Percentiles rank a stretch among this genome's conserved stretches.
Evolutionary conservation across 768 basidiomycete genomes (phyloP).

Genomic region (Zangia roseola): DNA sequence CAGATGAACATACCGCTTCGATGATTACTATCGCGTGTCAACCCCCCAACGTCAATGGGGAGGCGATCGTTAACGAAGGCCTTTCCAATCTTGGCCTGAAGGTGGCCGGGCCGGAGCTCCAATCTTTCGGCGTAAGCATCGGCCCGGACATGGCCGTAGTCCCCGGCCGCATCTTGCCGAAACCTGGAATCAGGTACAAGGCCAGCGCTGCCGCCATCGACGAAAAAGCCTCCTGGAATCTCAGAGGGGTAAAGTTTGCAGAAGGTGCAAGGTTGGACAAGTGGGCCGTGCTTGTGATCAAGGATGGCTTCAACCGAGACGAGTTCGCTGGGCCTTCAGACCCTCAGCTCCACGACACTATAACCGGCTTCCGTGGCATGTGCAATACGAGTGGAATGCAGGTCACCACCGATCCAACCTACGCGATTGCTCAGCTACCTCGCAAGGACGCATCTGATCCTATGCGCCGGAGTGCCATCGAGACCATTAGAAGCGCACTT

Average conservation of each 20-base stretch:
- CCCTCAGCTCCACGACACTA: slow-evolving; percentile 43
- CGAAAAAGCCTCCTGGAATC: slow-evolving; percentile 52
- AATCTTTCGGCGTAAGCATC: slow-evolving; percentile 45
- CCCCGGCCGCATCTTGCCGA: slow-evolving; percentile 49
- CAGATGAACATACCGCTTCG: slow-evolving; percentile 48
- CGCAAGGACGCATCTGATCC: slow-evolving; percentile 52
- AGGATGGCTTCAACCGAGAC: slow-evolving; percentile 52
- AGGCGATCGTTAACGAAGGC: slow-evolving; percentile 43
- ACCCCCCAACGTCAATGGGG: slow-evolving; percentile 48
- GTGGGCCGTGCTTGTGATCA: slow-evolving; percentile 71
- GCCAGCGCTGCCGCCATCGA: slow-evolving; percentile 35
- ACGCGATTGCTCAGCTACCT: slow-evolving; percentile 45
- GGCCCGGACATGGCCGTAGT: slow-evolving; percentile 53
- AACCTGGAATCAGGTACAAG: slow-evolving; percentile 42
- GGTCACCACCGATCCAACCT: slow-evolving; percentile 36
- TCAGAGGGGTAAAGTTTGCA: slow-evolving; percentile 58
- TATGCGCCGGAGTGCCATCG: slow-evolving; percentile 49
- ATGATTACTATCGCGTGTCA: slow-evolving; percentile 53
- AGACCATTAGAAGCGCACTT: slow-evolving; percentile 42
- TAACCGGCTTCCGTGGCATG: slow-evolving; percentile 59
- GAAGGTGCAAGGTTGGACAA: slow-evolving; percentile 52
- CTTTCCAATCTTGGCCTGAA: slow-evolving; percentile 43
- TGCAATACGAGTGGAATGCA: slow-evolving; percentile 64
- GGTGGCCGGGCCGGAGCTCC: slow-evolving; percentile 33
- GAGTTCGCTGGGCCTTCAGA: slow-evolving; percentile 60